Evolutionary conservation across 2,329 filamentous ascomycete genomes (phyloP).

Genomic region (Fonsecaea pugnacius): DNA sequence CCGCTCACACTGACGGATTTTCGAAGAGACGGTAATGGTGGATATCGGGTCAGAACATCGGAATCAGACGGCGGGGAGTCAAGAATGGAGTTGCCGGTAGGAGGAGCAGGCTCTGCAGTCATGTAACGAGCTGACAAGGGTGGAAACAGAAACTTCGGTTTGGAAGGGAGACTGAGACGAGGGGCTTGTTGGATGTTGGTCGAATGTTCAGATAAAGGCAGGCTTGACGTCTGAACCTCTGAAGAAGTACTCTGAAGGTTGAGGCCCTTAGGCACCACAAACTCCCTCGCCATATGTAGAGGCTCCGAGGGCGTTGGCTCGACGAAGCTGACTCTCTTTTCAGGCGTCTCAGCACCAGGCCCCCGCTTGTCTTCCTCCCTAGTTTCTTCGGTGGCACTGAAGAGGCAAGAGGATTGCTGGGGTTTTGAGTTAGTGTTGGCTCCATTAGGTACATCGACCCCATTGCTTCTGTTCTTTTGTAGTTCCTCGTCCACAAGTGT

Average conservation of each 20-base stretch:
- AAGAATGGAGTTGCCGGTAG: slow-evolving; percentile 35
- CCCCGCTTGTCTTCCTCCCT: background rate
- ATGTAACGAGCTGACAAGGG: background rate
- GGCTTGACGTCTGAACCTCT: background rate
- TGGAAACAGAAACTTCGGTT: background rate
- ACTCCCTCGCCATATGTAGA: background rate
- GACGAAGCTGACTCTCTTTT: slow-evolving; percentile 28
- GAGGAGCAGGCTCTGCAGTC: background rate
- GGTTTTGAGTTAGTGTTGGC: background rate
- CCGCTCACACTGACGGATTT: slow-evolving; percentile 31
- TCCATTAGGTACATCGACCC: background rate
- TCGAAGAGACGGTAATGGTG: slow-evolving; percentile 41
- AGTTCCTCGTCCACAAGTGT: slow-evolving; percentile 24
- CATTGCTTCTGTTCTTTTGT: slow-evolving; percentile 12
- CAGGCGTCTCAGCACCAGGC: background rate
- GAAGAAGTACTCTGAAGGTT: background rate
- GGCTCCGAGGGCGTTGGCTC: background rate
- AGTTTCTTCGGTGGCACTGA: background rate
- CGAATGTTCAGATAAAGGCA: background rate
- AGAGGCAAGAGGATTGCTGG: background rate
- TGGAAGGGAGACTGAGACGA: background rate
- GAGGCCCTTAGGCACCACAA: background rate
- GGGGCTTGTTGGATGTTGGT: background rate
- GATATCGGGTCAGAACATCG: slow-evolving; percentile 43
- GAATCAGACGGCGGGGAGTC: slow-evolving; percentile 42